Base-by-base conservation (phyloP, 768 basidiomycete genomes). In the Xanthoconium purpureum region DNA sequence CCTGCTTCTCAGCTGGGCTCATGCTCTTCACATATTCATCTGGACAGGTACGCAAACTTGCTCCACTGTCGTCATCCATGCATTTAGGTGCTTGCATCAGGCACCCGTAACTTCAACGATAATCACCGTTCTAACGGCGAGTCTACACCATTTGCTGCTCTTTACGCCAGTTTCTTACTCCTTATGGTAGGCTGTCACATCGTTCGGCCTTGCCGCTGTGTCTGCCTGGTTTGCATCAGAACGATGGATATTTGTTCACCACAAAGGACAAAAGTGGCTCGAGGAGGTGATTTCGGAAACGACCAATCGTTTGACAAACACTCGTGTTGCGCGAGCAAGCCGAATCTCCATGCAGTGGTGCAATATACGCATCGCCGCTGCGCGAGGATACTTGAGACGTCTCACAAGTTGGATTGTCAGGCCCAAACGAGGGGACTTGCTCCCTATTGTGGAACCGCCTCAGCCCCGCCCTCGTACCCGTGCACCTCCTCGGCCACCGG, bases 21-120 rank as follows among this genome's bases (percentile, higher is more conserved):
- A 84, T 87, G 63, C 80, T 86, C 43, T 91, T 91, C 65, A 79
- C 88, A 14, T 91, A 90, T 66, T 83, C 89, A 3, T 88, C 89
- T 17, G 60, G 71, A 9, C 87, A 89, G 78, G 88, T 85, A 69
- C 43, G 78, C 55, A 55, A 62, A 46, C 43, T 43, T 39, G 28
- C 58, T 62, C 51, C 59, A 61, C 51, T 61, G 52, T 70, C 67
- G 56, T 62, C 62, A 63, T 62, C 30, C 55, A 37, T 49, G 48
- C 24, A 36, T 45, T 63, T 47, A 63, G 12, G n/a, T 55, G 24
- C 42, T 56, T 52, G 62, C 49, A 55, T 45, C 66, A 92, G 87
- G 74, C 80, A 33, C 62, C 60, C 14, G 73, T 85, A 37, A 89
- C 88, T 1, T 85, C 83, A 24, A 84, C 82, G 0, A 77, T 91